Percentiles rank a stretch among this genome's conserved stretches.
Evolutionary conservation across 1,284 basidiomycete genomes (phyloP).

Genomic region (Rhodotorula sp.): DNA sequence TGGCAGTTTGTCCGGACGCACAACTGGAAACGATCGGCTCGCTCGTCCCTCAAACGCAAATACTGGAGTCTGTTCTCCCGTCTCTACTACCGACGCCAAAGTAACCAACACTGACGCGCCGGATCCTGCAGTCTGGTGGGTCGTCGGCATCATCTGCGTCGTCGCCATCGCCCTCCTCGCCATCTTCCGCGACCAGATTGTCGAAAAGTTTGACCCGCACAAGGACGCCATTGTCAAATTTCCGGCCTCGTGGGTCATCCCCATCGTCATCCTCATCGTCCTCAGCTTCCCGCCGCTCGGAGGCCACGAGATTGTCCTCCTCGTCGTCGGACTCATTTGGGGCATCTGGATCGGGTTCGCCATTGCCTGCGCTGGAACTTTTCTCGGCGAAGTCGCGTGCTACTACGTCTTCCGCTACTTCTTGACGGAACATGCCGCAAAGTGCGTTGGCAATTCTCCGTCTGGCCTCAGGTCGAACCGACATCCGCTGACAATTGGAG

Average conservation of each 20-base stretch:
- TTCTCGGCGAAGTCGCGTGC: conserved; percentile 48
- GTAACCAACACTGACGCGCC: background rate
- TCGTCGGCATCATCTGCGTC: conserved; percentile 17
- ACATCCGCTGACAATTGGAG: background rate
- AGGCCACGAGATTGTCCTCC: conserved; percentile 29
- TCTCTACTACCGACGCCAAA: background rate
- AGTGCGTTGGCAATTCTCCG: background rate
- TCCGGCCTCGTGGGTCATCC: conserved; percentile 46
- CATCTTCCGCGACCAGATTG: conserved; percentile 32
- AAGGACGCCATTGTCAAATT: conserved; percentile 25
- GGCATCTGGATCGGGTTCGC: conserved; percentile 49
- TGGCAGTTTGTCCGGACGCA: conserved; percentile 20
- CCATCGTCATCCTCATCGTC: conserved; percentile 49
- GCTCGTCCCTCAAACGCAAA: conserved; percentile 19
- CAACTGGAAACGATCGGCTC: conserved; percentile 27
- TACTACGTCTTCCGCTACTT: conserved; percentile 49
- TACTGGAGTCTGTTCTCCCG: conserved; percentile 21
- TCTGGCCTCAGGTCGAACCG: background rate
- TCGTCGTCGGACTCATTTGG: conserved; percentile 47
- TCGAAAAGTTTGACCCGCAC: conserved; percentile 31
- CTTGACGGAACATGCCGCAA: conserved; percentile 44
- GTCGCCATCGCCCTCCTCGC: conserved; percentile 19
- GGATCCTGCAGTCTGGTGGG: conserved; percentile 24
- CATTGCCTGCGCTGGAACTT: conserved; percentile 47
- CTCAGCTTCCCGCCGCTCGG: conserved; percentile 52